phyloP scores from a whole-genome alignment of 176 grass and related monocot species.

The Melocanna baccifera region DNA sequence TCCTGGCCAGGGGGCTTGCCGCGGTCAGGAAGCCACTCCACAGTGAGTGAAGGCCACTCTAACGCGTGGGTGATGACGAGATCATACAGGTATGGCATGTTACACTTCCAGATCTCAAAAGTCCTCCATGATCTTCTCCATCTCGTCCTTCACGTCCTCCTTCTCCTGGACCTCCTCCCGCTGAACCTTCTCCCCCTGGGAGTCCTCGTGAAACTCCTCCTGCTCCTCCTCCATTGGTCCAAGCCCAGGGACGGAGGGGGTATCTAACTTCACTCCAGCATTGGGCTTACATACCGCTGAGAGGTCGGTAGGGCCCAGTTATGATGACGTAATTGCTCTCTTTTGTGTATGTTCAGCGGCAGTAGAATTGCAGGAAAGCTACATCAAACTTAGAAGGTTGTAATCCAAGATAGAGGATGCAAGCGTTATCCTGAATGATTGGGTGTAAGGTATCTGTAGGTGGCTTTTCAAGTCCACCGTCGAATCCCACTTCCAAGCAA shows the following conservation, averaged over 20 bases:
- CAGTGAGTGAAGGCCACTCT: slow-evolving; percentile 66
- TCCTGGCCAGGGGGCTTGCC: slow-evolving; percentile 36
- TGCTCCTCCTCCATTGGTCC: background rate
- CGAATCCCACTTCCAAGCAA: background rate
- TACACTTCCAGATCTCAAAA: slow-evolving; percentile 51
- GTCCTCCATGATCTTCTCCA: slow-evolving; percentile 17
- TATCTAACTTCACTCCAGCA: background rate
- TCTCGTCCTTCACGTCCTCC: slow-evolving; percentile 9
- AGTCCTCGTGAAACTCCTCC: background rate
- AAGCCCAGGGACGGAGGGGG: background rate
- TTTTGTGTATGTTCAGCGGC: background rate
- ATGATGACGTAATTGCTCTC: background rate
- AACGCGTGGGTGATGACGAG: slow-evolving; percentile 46
- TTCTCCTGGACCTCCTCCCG: slow-evolving; percentile 33
- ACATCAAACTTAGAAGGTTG: background rate
- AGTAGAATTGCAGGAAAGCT: background rate
- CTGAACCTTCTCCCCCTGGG: background rate
- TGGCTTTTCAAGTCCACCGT: background rate
- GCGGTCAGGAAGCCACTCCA: slow-evolving; percentile 47
- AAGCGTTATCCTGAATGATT: background rate
- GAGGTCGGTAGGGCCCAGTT: background rate
- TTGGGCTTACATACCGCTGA: background rate
- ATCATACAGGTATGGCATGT: slow-evolving; percentile 54
- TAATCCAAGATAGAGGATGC: background rate
- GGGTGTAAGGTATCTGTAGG: background rate